Evolutionary conservation across 345 rosid species (phyloP).

Genomic region (Hibiscus trionum): DNA sequence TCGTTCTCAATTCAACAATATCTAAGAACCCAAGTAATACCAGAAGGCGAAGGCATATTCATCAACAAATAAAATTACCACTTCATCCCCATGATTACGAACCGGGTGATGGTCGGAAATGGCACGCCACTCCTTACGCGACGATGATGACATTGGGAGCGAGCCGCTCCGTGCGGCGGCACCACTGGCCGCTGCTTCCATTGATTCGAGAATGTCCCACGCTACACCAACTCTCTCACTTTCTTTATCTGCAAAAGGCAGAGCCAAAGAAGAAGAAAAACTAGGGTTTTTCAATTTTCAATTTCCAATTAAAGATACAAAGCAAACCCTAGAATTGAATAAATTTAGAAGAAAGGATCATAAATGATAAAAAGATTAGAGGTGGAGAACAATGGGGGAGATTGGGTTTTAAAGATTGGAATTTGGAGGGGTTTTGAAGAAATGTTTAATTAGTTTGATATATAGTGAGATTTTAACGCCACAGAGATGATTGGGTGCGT

Average conservation of each 20-base stretch:
- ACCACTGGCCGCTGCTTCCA: constrained; percentile 70
- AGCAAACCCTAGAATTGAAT: constrained; percentile 24
- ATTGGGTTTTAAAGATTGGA: constrained; percentile 13
- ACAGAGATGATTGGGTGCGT: constrained; percentile 18
- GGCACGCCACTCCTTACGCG: background rate
- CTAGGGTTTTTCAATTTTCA: constrained; percentile 25
- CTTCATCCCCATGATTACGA: constrained; percentile 52
- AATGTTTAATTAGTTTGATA: constrained; percentile 2
- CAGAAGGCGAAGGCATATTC: background rate
- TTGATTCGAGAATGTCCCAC: constrained; percentile 19
- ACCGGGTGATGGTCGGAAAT: background rate
- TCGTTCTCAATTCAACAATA: background rate
- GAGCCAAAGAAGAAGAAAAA: background rate
- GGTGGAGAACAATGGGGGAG: background rate
- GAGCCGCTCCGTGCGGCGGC: constrained; percentile 49
- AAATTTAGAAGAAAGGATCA: background rate
- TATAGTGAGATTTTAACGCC: background rate
- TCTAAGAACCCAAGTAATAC: background rate
- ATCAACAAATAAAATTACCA: constrained; percentile 17
- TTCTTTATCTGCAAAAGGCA: constrained; percentile 2
- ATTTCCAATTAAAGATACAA: background rate
- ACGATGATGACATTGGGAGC: background rate
- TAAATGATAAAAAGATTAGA: background rate
- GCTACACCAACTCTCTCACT: constrained; percentile 20
- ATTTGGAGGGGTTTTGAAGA: constrained; percentile 20